Evolutionary conservation across 257 asterid genomes (phyloP), one percentile per base, ranked within the genome.

Genomic region (Capsicum baccatum): DNA sequence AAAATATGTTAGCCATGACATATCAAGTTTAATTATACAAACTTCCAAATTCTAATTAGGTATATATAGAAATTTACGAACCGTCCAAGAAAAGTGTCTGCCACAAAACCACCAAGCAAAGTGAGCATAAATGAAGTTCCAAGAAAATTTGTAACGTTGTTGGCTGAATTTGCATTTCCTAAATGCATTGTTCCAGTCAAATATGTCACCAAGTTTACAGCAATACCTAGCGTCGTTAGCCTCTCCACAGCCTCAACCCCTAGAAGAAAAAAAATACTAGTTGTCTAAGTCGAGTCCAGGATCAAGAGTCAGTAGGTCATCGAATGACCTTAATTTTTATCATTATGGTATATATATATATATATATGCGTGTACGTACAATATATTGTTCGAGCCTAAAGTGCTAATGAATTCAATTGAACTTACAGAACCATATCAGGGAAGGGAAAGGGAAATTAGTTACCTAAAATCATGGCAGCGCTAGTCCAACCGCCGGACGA

Each of bases 381-480:
- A 8, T 17, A 16, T n/a, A 58, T 6, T 17, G n/a, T 7, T 60
- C 14, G 2, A 9, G 69, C 42, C 39, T 19, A 63, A 54, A 54
- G 5, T 9, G 21, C 0, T 48, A 47, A 73, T 6, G 9, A 70
- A 0, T 74, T 52, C 39, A 14, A 5, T 12, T 47, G 14, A 47
- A 64, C 48, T 64, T 0, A 9, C 9, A 3, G 2, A 14, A 16
- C 17, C 33, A 1, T 26, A 26, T 26, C 33, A 26, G 1, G 33
- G 42, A 39, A 26, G 1, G 33, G 42, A 39, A 26, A 54, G n/a
- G 10, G 0, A 48, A 12, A 26, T 4, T 13, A 0, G 37, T 16
- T 68, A 94, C 98, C 98, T 79, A 95, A 90, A 86, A 95, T 95
- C 96, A 90, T 95, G 89, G 97, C 97, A 15, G 98, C 91, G 54